Evolutionary conservation across 2,329 filamentous ascomycete species (phyloP).

Genomic region (Epichloe amarillans): DNA sequence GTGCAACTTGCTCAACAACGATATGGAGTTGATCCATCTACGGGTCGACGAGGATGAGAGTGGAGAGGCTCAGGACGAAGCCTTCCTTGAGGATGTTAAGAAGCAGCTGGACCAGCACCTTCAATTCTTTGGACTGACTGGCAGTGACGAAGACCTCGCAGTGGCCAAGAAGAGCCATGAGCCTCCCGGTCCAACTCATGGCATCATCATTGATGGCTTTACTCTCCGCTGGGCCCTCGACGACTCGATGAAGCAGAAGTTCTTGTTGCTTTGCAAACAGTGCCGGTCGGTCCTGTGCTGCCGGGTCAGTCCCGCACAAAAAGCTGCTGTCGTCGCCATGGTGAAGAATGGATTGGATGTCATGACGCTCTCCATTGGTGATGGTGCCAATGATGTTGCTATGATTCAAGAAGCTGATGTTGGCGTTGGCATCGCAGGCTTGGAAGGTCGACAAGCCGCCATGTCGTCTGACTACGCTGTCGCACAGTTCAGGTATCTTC

Average conservation of each 20-base stretch:
- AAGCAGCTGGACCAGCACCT: slow-evolving; percentile 64
- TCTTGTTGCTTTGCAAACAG: slow-evolving; percentile 88
- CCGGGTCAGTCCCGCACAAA: slow-evolving; percentile 91
- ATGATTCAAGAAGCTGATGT: slow-evolving; percentile 98
- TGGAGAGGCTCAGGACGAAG: slow-evolving; percentile 31
- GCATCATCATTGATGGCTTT: slow-evolving; percentile 88
- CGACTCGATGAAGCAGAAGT: slow-evolving; percentile 76
- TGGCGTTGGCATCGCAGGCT: slow-evolving; percentile 89
- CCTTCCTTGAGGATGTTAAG: slow-evolving; percentile 45
- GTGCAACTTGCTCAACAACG: slow-evolving; percentile 91
- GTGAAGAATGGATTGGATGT: slow-evolving; percentile 92
- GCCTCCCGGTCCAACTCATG: slow-evolving; percentile 76
- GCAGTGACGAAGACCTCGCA: slow-evolving; percentile 72
- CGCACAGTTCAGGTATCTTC: slow-evolving; percentile 81
- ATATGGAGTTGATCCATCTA: slow-evolving; percentile 91
- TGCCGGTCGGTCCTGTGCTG: slow-evolving; percentile 96
- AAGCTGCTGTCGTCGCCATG: slow-evolving; percentile 91
- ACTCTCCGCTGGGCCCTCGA: slow-evolving; percentile 79
- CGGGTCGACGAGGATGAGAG: slow-evolving; percentile 66
- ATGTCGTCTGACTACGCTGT: slow-evolving; percentile 97
- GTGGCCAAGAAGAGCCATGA: slow-evolving; percentile 72
- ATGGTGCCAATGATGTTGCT: slow-evolving; percentile 90
- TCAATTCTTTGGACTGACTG: slow-evolving; percentile 60
- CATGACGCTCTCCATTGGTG: slow-evolving; percentile 87
- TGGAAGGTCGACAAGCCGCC: slow-evolving; percentile 81